Evolutionary conservation across 176 grass and related monocot genomes (phyloP).

Genomic region (Oryza glaberrima): DNA sequence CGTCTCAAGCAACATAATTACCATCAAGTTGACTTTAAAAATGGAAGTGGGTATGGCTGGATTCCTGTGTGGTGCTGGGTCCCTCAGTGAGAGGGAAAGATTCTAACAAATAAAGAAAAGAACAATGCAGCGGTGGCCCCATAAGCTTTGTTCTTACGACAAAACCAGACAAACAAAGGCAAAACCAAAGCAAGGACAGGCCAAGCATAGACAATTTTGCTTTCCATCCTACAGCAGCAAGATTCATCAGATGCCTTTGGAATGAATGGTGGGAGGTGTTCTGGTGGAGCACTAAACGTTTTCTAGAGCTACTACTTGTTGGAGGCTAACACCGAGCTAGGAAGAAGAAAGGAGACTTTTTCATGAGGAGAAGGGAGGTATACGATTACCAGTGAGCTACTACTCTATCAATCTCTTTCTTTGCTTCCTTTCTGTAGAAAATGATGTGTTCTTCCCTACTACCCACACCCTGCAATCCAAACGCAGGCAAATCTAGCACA

Average conservation of each 20-base stretch:
- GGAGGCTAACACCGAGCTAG: conserved; percentile 25
- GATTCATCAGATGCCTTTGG: conserved; percentile 43
- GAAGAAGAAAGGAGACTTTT: conserved; percentile 37
- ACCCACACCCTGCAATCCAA: conserved; percentile 30
- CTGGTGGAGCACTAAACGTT: conserved; percentile 42
- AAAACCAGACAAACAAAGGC: conserved; percentile 44
- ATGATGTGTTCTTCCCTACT: conserved; percentile 45
- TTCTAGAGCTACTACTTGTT: conserved; percentile 40
- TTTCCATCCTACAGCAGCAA: conserved; percentile 44
- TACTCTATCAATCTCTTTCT: conserved; percentile 55
- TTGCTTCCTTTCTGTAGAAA: conserved; percentile 59
- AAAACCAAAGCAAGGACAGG: conserved; percentile 35
- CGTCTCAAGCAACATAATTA: conserved; percentile 46
- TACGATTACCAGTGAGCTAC: conserved; percentile 59
- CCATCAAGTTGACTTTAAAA: conserved; percentile 61
- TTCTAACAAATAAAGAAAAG: conserved; percentile 60
- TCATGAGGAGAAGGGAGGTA: conserved; percentile 40
- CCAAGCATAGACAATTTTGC: conserved; percentile 44
- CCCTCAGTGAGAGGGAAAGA: conserved; percentile 70
- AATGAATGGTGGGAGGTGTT: conserved; percentile 46
- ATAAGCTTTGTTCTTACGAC: conserved; percentile 55
- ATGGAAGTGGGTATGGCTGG: conserved; percentile 47
- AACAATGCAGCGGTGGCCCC: conserved; percentile 38
- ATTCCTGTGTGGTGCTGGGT: conserved; percentile 54
- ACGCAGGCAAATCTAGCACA: conserved; percentile 20